Evolutionary conservation across 331 rosid species (phyloP).

Genomic region (Erythrophleum ivorense): DNA sequence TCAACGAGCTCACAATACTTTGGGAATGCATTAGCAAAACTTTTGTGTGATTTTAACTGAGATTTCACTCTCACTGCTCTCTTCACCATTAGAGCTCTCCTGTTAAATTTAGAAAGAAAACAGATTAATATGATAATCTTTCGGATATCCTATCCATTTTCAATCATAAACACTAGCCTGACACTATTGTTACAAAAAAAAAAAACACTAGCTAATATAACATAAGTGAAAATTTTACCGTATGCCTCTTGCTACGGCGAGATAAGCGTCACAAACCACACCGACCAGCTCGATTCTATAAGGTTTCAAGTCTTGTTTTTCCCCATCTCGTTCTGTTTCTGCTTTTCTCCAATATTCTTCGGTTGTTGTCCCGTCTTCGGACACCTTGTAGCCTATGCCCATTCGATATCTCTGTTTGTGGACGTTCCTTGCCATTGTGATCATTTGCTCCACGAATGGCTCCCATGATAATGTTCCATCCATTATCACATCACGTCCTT

Average conservation of each 20-base stretch:
- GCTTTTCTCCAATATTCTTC: slow-evolving; percentile 82
- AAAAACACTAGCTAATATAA: too few relatives aligned
- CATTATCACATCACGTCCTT: slow-evolving; percentile 90
- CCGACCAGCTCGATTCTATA: slow-evolving; percentile 89
- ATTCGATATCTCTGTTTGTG: slow-evolving; percentile 71
- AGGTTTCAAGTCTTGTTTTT: slow-evolving; percentile 52
- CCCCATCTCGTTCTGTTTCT: slow-evolving; percentile 45
- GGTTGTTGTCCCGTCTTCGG: slow-evolving; percentile 57
- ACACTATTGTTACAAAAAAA: too few relatives aligned
- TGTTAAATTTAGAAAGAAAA: too few relatives aligned
- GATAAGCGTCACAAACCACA: slow-evolving; percentile 83
- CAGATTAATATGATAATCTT: too few relatives aligned
- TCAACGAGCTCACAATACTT: slow-evolving; percentile 75
- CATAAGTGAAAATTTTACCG: too few relatives aligned
- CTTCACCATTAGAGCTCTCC: slow-evolving; percentile 75
- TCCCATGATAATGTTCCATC: slow-evolving; percentile 90
- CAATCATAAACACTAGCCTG: slow-evolving; percentile 45
- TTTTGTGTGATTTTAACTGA: slow-evolving; percentile 82
- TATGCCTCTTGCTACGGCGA: slow-evolving; percentile 90
- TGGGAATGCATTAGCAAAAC: slow-evolving; percentile 77
- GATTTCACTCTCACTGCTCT: slow-evolving; percentile 90
- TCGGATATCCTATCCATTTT: too few relatives aligned
- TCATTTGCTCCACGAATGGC: slow-evolving; percentile 77
- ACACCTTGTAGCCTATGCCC: slow-evolving; percentile 81
- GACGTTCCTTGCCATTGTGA: slow-evolving; percentile 76